Evolutionary conservation across 1,284 basidiomycete genomes (phyloP).

Genomic region (Lentinus polychrous): DNA sequence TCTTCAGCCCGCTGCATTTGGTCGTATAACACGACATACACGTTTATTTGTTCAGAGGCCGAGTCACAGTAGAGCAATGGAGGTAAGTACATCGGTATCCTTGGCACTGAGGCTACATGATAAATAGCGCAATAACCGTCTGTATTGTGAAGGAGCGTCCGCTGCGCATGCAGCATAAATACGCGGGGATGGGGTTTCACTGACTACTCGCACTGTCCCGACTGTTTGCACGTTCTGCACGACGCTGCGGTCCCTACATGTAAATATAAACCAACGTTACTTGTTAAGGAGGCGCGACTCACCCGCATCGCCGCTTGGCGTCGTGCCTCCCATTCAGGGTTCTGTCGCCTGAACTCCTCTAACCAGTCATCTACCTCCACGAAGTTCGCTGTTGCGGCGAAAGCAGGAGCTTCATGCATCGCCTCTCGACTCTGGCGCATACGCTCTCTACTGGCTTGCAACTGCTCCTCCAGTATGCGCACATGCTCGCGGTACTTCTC

Average conservation of each 20-base stretch:
- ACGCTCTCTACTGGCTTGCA: slow-evolving; percentile 13
- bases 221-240: slow-evolving; percentile 16
- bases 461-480: slow-evolving; percentile 18
- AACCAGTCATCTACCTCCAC: slow-evolving; percentile 23
- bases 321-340: slow-evolving; percentile 59
- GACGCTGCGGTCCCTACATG: slow-evolving; percentile 14
- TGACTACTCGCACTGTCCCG: not conserved
- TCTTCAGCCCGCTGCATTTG: slow-evolving; percentile 1
- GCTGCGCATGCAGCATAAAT: too few species aligned
- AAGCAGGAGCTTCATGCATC: not conserved
- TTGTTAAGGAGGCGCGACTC: slow-evolving; percentile 6
- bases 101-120: too few species aligned
- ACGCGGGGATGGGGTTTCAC: too few species aligned
- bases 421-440: slow-evolving; percentile 1
- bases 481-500: slow-evolving; percentile 21
- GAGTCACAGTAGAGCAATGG: too few species aligned
- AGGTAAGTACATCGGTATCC: too few species aligned
- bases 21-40: not conserved
- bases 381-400: slow-evolving; percentile 8
- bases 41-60: too few species aligned
- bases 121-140: too few species aligned
- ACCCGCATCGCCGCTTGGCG: slow-evolving; percentile 36
- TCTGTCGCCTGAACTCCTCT: slow-evolving; percentile 40
- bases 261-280: too few species aligned
- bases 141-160: too few species aligned